phyloP scores from a whole-genome alignment of 192 early-diverging fungal species.

The Rhizophagus prolifer region DNA sequence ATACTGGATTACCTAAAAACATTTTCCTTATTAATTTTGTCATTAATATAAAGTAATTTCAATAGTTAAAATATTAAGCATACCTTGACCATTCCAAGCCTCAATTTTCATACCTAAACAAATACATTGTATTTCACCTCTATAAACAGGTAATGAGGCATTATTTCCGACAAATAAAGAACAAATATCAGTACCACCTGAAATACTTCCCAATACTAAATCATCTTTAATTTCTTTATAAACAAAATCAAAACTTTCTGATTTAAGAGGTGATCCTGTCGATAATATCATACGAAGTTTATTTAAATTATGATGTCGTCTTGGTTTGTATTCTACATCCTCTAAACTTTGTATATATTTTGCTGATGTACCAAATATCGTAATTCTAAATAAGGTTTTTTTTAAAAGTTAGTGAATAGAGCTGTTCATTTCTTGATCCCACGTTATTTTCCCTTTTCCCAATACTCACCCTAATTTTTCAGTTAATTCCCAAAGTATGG shows the following conservation, averaged over 20 bases:
- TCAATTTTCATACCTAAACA: slow-evolving; percentile 94
- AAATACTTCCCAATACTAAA: slow-evolving; percentile 70
- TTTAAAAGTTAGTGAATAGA: no score
- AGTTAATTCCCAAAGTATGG: slow-evolving; percentile 74
- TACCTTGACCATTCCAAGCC: slow-evolving; percentile 74
- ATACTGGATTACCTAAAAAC: slow-evolving; percentile 51
- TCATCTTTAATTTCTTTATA: slow-evolving; percentile 83
- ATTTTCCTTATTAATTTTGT: background rate
- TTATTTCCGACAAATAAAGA: slow-evolving; percentile 95
- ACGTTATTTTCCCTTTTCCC: no score
- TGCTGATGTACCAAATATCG: slow-evolving; percentile 91
- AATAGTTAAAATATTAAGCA: background rate
- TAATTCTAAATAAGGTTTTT: slow-evolving; percentile 54
- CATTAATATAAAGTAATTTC: background rate
- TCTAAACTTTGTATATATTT: slow-evolving; percentile 92
- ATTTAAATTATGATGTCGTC: slow-evolving; percentile 58
- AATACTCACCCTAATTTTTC: slow-evolving; percentile 58
- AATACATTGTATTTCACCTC: slow-evolving; percentile 92
- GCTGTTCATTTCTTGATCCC: no score
- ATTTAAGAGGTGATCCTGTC: slow-evolving; percentile 92
- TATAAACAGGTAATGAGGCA: slow-evolving; percentile 83
- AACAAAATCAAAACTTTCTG: slow-evolving; percentile 91
- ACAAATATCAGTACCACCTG: slow-evolving; percentile 94
- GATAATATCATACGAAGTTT: slow-evolving; percentile 80
- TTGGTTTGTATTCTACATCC: slow-evolving; percentile 69